Evolutionary conservation across 108 stramenopile genomes (phyloP).

Genomic region (Pseudonitzschia delicatissima): DNA sequence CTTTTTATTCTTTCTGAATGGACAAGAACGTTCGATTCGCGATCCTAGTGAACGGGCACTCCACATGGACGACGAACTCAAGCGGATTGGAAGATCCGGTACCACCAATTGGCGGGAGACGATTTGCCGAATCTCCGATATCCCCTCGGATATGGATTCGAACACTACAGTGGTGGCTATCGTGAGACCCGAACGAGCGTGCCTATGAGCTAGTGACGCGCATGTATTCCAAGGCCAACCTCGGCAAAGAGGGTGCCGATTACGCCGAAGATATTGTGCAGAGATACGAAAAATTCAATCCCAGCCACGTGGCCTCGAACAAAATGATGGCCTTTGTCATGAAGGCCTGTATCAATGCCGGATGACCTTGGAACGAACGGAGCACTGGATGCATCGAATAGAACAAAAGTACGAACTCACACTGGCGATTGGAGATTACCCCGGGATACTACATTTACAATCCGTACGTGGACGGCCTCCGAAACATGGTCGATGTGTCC

Average conservation of each 20-base stretch:
- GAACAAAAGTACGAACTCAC: slow-evolving; percentile 20
- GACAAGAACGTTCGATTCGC: neutral
- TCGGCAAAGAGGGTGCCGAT: slow-evolving; percentile 12
- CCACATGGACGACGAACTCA: slow-evolving; percentile 32
- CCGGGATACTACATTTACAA: slow-evolving; percentile 1
- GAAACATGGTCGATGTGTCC: neutral
- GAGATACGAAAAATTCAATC: slow-evolving; percentile 19
- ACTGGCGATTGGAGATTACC: neutral
- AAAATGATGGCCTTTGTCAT: slow-evolving; percentile 15
- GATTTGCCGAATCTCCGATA: neutral
- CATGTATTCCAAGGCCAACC: slow-evolving; percentile 16
- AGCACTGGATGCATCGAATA: slow-evolving; percentile 19
- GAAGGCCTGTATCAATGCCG: slow-evolving; percentile 17
- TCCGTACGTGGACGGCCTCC: neutral
- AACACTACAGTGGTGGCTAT: slow-evolving; percentile 12
- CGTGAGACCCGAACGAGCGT: slow-evolving; percentile 12
- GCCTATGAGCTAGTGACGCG: slow-evolving; percentile 20
- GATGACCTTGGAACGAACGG: slow-evolving; percentile 6
- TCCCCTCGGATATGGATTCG: neutral
- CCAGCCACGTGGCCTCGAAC: neutral
- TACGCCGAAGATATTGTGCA: slow-evolving; percentile 13
- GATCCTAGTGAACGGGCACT: neutral
- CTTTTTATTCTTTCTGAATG: neutral
- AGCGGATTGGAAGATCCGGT: slow-evolving; percentile 23
- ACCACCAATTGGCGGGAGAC: slow-evolving; percentile 14